A percentile compares a stretch with the other conserved stretches of the same genome.
Conservation (phyloP, 169 alveolate species). For the Plasmodium vivax region DNA sequence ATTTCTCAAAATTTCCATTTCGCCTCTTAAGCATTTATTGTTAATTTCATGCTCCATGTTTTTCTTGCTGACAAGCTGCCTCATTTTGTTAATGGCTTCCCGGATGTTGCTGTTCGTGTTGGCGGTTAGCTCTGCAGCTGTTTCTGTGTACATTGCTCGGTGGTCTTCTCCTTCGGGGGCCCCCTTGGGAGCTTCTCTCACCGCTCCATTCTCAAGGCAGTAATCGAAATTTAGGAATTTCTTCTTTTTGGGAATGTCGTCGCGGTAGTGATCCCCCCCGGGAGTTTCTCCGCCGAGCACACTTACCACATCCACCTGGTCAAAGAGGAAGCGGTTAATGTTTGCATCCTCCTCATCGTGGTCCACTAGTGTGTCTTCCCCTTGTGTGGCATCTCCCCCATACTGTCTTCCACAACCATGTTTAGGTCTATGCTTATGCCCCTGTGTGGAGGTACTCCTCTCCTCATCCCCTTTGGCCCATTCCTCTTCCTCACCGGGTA, state of each 20-base stretch:
- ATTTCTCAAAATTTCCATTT: neutral
- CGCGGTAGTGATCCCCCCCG: neutral
- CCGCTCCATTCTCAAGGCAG: neutral
- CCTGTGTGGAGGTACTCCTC: neutral
- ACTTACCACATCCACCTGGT: neutral
- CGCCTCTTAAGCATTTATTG: slow-evolving; percentile 20
- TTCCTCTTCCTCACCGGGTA: neutral
- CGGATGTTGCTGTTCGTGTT: neutral
- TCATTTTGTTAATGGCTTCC: slow-evolving; percentile 12
- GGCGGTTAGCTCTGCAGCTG: neutral
- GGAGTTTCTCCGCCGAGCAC: neutral
- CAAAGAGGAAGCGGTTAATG: neutral
- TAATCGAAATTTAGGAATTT: neutral
- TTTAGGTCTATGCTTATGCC: too few species aligned
- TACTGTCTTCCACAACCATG: neutral
- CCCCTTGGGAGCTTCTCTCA: neutral
- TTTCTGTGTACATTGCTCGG: too few species aligned
- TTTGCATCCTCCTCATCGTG: neutral
- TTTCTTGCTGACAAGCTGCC: neutral
- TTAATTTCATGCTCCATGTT: slow-evolving; percentile 17
- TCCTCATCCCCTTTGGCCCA: neutral
- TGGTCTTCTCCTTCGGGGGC: neutral
- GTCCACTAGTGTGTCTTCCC: neutral
- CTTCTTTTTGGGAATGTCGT: neutral
- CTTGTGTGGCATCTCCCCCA: neutral